Base-by-base conservation (phyloP, 2,329 filamentous ascomycete genomes). In the Dactylellina sp. region DNA sequence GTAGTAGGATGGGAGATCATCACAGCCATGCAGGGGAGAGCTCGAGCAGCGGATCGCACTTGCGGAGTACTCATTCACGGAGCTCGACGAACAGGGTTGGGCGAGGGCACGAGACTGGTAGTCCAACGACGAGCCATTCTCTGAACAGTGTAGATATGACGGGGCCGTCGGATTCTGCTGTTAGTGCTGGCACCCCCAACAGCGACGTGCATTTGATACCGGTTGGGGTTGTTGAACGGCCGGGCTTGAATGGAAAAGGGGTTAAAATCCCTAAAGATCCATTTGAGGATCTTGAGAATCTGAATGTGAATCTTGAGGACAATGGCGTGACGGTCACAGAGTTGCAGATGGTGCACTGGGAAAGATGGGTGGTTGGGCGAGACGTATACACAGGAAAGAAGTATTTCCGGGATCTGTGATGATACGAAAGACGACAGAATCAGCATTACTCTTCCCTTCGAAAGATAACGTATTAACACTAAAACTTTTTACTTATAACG, bases 281-380 rank as follows among this genome's bases (percentile, higher is more conserved):
- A 2, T 68, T 68, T 24, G 71, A 75, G 9, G 62, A 68, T 5
- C 37, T 75, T 39, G 75, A 77, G 14, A 71, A 77, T 49, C 32
- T 61, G 28, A 76, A 78, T n/a, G 72, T 75, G 25, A 76, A 78
- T 39, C 44, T 78, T 22, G 76, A 77, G 40, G 77, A 78, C 68
- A 75, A 78, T 18, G 77, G 77, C 11, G 18, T 70, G 47, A 76
- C 71, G n/a, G 77, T 78, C 55, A 76, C 76, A 28, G 74, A 75
- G 42, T 59, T 75, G 49, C 77, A 78, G 59, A 76, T 77, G 56
- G 76, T 75, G 39, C 76, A 78, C 50, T 78, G 77, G 77, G 77
- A 78, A 62, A 71, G 77, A 46, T 78, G 77, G 77, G 77, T 78
- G 22, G 71, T 77, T 56, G 77, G 77, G 32, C 71, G 74, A 61